Evolutionary conservation across 2,329 filamentous ascomycete genomes (phyloP).

Genomic region (Alternaria sp.): DNA sequence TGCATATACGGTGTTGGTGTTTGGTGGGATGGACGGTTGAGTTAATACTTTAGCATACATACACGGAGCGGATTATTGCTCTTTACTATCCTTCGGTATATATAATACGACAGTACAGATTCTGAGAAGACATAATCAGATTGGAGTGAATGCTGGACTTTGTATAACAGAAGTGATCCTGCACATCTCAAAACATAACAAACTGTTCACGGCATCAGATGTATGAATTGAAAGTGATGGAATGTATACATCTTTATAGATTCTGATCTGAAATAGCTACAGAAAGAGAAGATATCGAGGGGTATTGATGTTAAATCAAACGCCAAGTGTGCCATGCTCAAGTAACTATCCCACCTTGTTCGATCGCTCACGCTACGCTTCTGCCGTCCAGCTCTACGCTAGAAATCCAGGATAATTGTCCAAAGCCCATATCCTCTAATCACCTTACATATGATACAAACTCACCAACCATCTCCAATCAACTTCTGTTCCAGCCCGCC

Average conservation of each 20-base stretch:
- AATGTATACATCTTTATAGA: too few relatives aligned
- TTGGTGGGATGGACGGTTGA: background rate
- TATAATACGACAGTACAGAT: background rate
- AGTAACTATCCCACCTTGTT: too few relatives aligned
- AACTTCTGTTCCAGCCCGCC: background rate
- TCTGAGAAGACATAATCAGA: too few relatives aligned
- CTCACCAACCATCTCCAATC: background rate
- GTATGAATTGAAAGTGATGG: fast-evolving
- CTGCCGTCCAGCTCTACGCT: background rate
- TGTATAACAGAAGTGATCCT: too few relatives aligned
- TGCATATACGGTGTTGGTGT: background rate
- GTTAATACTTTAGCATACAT: background rate
- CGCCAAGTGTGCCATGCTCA: background rate
- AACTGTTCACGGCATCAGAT: too few relatives aligned
- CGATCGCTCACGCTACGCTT: too few relatives aligned
- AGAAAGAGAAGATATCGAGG: background rate
- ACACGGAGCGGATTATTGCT: background rate
- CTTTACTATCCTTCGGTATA: slow-evolving; percentile 4
- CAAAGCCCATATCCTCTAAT: background rate
- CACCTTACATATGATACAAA: background rate
- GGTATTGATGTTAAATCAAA: slow-evolving; percentile 4
- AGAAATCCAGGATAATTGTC: background rate
- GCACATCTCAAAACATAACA: too few relatives aligned
- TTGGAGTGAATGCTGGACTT: too few relatives aligned
- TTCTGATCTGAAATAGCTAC: background rate